Evolutionary conservation across 345 rosid species (phyloP).

Genomic region (Cardamine resedifolia): DNA sequence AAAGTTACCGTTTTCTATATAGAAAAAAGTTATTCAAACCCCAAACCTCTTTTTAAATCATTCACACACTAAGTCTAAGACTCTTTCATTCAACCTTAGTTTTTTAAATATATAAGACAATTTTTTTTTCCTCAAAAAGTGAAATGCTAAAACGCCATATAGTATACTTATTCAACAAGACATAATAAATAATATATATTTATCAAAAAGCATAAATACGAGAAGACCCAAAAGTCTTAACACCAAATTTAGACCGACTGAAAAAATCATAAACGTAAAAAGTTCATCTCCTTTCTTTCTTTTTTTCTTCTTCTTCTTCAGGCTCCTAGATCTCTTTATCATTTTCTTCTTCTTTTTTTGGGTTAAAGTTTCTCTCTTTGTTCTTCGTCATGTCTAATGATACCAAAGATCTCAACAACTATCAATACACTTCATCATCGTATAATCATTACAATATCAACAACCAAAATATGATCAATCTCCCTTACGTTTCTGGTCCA

Average conservation of each 20-base stretch:
- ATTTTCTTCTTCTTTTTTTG: not conserved
- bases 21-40: constrained; percentile 42
- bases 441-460: constrained; percentile 24
- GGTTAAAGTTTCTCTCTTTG: not conserved
- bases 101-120: not conserved
- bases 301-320: constrained; percentile 4
- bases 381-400: constrained; percentile 67
- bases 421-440: constrained; percentile 29
- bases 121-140: not conserved
- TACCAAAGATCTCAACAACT: constrained; percentile 52
- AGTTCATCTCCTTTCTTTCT: constrained; percentile 15
- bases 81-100: constrained; percentile 17
- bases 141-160: not conserved
- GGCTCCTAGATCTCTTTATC: constrained; percentile 31
- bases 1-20: constrained; percentile 2
- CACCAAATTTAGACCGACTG: constrained; percentile 30
- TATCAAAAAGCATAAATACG: constrained; percentile 40
- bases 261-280: constrained; percentile 24
- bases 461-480: constrained; percentile 17
- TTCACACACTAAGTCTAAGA: constrained; percentile 26
- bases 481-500: constrained; percentile 46
- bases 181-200: constrained; percentile 9
- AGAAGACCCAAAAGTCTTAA: constrained; percentile 36
- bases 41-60: constrained; percentile 29
- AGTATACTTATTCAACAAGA: constrained; percentile 1